phyloP scores from a whole-genome alignment of 495 filamentous ascomycete genomes.

The Aspergillus asperescens region DNA sequence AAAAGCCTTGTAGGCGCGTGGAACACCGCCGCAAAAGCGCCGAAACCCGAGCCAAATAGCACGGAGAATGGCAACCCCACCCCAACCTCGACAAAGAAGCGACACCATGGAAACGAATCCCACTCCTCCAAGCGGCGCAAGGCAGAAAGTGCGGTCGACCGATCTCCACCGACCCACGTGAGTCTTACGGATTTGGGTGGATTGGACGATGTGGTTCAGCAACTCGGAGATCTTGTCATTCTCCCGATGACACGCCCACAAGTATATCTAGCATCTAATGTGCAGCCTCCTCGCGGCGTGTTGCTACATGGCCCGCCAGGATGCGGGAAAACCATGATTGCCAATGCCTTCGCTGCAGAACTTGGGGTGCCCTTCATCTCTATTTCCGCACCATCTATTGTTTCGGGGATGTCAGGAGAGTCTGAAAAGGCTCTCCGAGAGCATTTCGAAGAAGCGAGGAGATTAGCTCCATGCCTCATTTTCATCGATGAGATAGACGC shows the following conservation, averaged over 20 bases:
- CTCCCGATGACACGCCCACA: constrained; percentile 72
- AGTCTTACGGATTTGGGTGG: constrained; percentile 81
- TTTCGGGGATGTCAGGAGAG: constrained; percentile 94
- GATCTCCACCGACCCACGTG: constrained; percentile 68
- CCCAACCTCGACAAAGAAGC: constrained; percentile 38
- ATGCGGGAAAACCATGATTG: constrained; percentile 93
- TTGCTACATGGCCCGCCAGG: constrained; percentile 89
- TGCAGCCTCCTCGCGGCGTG: constrained; percentile 79
- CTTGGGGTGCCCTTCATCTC: constrained; percentile 83
- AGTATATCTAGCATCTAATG: constrained; percentile 54
- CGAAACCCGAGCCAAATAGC: constrained; percentile 29
- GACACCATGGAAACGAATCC: constrained; percentile 64
- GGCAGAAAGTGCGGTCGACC: constrained; percentile 50
- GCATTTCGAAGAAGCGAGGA: constrained; percentile 81
- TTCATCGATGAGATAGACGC: constrained; percentile 98
- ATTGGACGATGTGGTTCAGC: constrained; percentile 68
- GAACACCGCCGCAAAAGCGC: constrained; percentile 44
- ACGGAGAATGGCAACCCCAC: constrained; percentile 16
- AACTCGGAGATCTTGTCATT: constrained; percentile 75
- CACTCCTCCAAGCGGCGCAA: constrained; percentile 57
- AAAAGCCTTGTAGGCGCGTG: constrained; percentile 66
- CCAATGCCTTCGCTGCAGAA: constrained; percentile 82
- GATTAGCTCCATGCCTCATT: constrained; percentile 81
- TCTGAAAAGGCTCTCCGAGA: constrained; percentile 93
- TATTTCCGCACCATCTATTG: constrained; percentile 80